Conservation (phyloP, 306 rosid species). For the Canavalia gladiata region DNA sequence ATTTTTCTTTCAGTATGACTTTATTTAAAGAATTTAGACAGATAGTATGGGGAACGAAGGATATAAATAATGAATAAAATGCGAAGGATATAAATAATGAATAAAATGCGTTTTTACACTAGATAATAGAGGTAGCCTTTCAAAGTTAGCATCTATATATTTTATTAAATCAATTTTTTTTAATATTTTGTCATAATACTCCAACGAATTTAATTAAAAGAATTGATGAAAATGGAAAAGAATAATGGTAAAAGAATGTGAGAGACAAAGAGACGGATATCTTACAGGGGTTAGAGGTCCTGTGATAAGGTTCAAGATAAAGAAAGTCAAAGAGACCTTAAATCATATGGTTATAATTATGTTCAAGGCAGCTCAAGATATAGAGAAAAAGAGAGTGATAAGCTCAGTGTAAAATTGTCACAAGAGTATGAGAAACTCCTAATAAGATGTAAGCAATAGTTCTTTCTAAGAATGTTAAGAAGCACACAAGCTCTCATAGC, state of each 20-base stretch:
- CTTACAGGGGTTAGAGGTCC: no score
- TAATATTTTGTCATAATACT: slow-evolving; percentile 1
- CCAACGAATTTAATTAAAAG: not conserved
- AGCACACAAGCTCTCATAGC: no score
- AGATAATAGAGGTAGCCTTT: not conserved
- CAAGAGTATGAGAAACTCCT: no score
- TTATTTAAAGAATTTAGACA: not conserved
- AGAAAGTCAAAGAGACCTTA: no score
- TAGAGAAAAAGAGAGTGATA: no score
- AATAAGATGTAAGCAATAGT: no score
- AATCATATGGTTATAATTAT: no score
- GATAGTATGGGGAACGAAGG: not conserved
- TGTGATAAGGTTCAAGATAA: no score
- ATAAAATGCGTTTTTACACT: not conserved
- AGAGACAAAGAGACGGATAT: no score
- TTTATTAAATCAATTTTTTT: slow-evolving; percentile 20
- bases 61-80: not conserved
- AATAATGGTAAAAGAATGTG: not conserved
- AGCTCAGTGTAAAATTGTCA: no score
- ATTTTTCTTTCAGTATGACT: not conserved
- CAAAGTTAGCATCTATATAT: slow-evolving; percentile 21
- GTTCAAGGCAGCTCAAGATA: no score
- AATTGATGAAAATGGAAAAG: not conserved
- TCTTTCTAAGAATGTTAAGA: no score
- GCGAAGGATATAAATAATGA: not conserved